Conservation (phyloP, 306 rosid species). For the Quercus berberidifolia region DNA sequence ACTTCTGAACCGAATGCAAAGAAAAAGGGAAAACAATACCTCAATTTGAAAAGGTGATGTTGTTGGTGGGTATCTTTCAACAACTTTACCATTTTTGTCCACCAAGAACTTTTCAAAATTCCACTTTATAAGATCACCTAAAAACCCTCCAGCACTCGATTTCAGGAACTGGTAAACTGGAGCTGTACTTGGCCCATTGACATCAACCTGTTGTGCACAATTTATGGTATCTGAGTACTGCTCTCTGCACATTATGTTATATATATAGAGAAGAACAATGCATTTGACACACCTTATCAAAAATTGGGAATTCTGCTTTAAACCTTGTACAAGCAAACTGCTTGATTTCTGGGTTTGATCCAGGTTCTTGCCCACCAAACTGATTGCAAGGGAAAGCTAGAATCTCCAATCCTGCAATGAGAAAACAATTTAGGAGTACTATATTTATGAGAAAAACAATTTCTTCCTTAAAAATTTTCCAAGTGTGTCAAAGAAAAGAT, state of each 20-base stretch:
- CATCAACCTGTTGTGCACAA: constrained; percentile 76
- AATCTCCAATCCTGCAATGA: constrained; percentile 76
- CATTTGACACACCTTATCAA: constrained; percentile 68
- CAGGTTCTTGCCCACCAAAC: constrained; percentile 98
- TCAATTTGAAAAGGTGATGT: constrained; percentile 97
- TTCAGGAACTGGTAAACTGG: constrained; percentile 93
- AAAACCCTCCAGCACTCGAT: constrained; percentile 83
- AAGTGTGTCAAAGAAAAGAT: neutral
- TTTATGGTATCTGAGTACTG: constrained; percentile 12
- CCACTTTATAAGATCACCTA: constrained; percentile 91
- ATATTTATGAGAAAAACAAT: constrained; percentile 17
- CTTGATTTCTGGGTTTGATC: constrained; percentile 88
- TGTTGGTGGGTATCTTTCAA: constrained; percentile 89
- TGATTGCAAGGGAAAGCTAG: constrained; percentile 99
- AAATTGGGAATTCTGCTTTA: constrained; percentile 94
- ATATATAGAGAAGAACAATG: constrained; percentile 7
- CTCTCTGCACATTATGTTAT: constrained; percentile 14
- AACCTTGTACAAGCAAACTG: constrained; percentile 90
- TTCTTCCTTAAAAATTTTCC: neutral
- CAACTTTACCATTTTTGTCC: constrained; percentile 91
- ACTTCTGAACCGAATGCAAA: neutral
- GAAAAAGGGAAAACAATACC: constrained; percentile 36
- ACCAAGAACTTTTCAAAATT: constrained; percentile 96
- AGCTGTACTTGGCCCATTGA: constrained; percentile 90
- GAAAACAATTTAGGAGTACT: constrained; percentile 5